Conservation (phyloP, 1,284 basidiomycete species). For the Earliella scabrosa region DNA sequence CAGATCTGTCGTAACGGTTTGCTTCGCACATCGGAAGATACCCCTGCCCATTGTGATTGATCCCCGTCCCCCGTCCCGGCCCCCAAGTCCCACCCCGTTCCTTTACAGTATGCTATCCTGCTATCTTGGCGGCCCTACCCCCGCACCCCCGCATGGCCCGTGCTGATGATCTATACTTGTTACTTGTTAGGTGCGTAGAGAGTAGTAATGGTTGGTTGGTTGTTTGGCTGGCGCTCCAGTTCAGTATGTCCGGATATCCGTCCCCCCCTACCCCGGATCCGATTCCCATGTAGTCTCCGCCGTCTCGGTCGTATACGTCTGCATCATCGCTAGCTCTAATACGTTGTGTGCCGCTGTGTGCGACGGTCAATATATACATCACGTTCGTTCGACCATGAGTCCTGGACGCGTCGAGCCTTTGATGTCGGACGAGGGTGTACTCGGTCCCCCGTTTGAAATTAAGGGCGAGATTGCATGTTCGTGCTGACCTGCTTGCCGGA, state of each 20-base stretch:
- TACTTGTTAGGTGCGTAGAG: no score
- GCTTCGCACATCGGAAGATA: conserved; percentile 23
- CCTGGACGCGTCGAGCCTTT: not conserved
- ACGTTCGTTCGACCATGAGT: conserved; percentile 9
- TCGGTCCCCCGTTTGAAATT: no score
- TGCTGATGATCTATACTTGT: conserved; percentile 11
- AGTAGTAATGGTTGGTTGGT: conserved; percentile 11
- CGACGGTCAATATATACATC: conserved; percentile 7
- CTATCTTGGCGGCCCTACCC: conserved; percentile 1
- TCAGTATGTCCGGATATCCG: conserved; percentile 1
- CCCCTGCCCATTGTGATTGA: conserved; percentile 7
- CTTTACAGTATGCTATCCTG: conserved; percentile 20
- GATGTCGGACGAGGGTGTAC: no score
- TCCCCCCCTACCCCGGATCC: no score
- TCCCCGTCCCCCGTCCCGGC: not conserved
- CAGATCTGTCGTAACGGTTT: conserved; percentile 13
- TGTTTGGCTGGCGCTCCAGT: not conserved
- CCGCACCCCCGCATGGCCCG: not conserved
- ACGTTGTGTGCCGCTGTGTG: not conserved
- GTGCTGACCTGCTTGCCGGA: no score
- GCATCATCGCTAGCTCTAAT: conserved; percentile 4
- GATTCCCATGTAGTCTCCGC: conserved; percentile 16
- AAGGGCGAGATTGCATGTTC: no score
- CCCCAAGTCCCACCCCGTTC: no score
- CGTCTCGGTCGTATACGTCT: not conserved